A percentile compares a stretch with the other conserved stretches of the same genome.
These are phyloP conservation scores for Rutidosis leptorrhynchoides DNA, from an alignment of 129 eudicot species.

Conservation along the genomic window DNA sequence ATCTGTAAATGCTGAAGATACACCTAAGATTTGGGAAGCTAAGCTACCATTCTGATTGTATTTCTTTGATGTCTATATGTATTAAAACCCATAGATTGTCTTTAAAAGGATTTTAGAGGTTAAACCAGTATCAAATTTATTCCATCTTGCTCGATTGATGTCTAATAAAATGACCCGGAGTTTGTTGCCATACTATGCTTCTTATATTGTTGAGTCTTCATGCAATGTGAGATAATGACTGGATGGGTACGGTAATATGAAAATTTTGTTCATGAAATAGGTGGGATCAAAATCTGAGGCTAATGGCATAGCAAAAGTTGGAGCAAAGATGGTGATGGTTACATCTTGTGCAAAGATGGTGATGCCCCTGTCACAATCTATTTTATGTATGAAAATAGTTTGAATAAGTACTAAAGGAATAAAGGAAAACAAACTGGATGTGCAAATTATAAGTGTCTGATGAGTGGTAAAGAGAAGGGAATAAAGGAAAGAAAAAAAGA, in stretches of 20 bases:
- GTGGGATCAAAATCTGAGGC: slow-evolving; percentile 99
- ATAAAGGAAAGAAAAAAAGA: too few relatives aligned
- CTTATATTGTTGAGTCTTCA: slow-evolving; percentile 17
- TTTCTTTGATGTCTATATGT: not conserved
- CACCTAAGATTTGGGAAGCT: not conserved
- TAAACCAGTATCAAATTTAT: not conserved
- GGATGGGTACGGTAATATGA: not conserved
- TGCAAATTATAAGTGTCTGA: too few relatives aligned
- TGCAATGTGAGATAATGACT: not conserved
- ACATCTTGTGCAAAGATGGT: slow-evolving; percentile 99
- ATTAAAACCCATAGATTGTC: slow-evolving; percentile 1
- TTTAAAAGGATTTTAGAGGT: not conserved
- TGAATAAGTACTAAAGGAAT: too few relatives aligned
- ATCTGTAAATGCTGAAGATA: not conserved
- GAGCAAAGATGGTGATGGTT: slow-evolving; percentile 99
- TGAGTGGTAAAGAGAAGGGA: too few relatives aligned
- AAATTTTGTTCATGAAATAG: slow-evolving; percentile 35
- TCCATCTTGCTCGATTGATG: not conserved
- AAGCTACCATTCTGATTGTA: not conserved
- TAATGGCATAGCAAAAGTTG: slow-evolving; percentile 94
- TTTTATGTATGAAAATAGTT: too few relatives aligned
- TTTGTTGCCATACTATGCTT: slow-evolving; percentile 11
- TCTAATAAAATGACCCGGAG: not conserved
- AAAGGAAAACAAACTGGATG: too few relatives aligned
- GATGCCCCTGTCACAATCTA: too few relatives aligned